Evolutionary conservation across 306 rosid species (phyloP), one percentile per base, ranked within the genome.

Genomic region (Begonia fuchsioides): DNA sequence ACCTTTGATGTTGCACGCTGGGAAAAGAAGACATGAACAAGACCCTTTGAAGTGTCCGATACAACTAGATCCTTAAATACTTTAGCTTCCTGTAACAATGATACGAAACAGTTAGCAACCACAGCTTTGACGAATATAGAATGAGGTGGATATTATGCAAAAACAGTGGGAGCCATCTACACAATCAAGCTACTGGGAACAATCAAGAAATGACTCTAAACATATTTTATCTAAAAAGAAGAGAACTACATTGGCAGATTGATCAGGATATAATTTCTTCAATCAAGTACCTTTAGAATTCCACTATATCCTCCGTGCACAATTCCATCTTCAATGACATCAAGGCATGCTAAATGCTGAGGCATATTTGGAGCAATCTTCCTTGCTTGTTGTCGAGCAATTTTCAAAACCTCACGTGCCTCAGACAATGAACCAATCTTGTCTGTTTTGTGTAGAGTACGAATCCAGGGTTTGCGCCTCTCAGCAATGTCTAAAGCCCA

Each of bases 271-370:
- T 16, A n/a, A n/a, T 6, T 56, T 59, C 50, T 60, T 11, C 19
- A 56, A 49, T 3, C 12, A 50, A 39, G 63, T 90, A 92, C 98
- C 93, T 65, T 77, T 54, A 92, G 56, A 62, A 77, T 70, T 65
- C 98, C 98, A 66, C 96, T 82, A 67, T 85, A 90, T 32, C 98
- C 98, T 63, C 98, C 98, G 52, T 79, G 87, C 55, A 92, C 60
- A 47, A 92, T 61, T 54, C 98, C 98, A 43, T 79, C 81, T 72
- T 85, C 94, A 15, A 92, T 68, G 57, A 76, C 94, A 61, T 92
- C 94, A 44, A 92, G 52, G 72, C 98, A 92, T 55, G 77, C 87
- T 59, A 58, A 83, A 50, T 85, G 94, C 72, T 92, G 98, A 67
- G 98, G 98, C 83, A 80, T 60, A 72, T 85, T 79, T 26, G 98